Evolutionary conservation across 1,284 basidiomycete species (phyloP), one percentile per base, ranked within the genome.

Genomic region (Hortiboletus rubellus): DNA sequence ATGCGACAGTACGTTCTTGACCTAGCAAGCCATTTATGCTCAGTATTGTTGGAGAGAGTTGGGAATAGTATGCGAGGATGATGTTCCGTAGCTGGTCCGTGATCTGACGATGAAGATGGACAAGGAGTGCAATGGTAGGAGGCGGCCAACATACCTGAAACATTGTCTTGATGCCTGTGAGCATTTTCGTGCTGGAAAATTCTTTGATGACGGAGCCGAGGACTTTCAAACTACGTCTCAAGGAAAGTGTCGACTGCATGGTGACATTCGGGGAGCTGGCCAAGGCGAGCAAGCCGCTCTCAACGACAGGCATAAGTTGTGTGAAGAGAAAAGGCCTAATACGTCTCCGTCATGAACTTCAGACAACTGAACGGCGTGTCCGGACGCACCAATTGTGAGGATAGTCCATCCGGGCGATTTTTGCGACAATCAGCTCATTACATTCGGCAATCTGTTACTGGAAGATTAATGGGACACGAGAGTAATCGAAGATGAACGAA

Each of bases 391-490:
- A 92, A 47, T 76, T 76, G 42, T 68, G 72, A 12, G 91, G 90
- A 68, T 81, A 91, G 66, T 93, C 91, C 33, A 79, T 70, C 46
- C 91, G 82, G 11, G 89, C 84, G 52, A 92, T 82, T 68, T 85
- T 92, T 8, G 82, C 77, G 6, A 89, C 78, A 33, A 89, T 83
- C 34, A 86, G 65, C 64, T 87, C 79, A 61, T 92, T 92, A 65
- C 84, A 89, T 57, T 85, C 77, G 31, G 87, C 82, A 58, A 93
- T 88, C 91, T 92, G 61, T 46, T 40, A 36, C 49, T 43, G 42
- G 22, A 46, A 54, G 27, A 52, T 60, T 41, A 51, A 57, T 31
- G 53, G 52, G 50, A 58, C 31, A 47, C 5, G 42, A 46, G 53
- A 52, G 50, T 31, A 46, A 31, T 14, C 3, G 37, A 48, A 52